These are phyloP conservation scores for Apiospora pterosperma DNA, from an alignment of 2,329 filamentous ascomycete genomes.

Conservation along the genomic window DNA sequence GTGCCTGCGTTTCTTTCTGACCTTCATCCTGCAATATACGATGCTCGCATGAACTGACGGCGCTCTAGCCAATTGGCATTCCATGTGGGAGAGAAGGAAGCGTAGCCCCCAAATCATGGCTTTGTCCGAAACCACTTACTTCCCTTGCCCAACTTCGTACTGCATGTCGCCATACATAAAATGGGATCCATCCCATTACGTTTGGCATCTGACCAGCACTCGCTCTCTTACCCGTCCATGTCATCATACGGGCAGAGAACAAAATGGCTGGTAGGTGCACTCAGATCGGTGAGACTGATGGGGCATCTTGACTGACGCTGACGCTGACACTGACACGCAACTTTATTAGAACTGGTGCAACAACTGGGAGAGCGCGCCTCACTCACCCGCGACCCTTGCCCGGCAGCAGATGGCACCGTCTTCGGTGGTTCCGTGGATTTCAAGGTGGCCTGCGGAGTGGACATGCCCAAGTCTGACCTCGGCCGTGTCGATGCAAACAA, in stretches of 20 bases:
- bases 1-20: no score
- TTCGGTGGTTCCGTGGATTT: neutral
- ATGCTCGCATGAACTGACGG: neutral
- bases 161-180: neutral
- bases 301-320: neutral
- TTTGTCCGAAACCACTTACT: neutral
- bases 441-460: neutral
- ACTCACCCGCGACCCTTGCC: neutral
- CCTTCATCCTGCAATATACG: neutral
- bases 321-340: neutral
- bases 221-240: neutral
- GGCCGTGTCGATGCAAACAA: neutral
- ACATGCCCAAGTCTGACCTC: neutral
- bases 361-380: neutral
- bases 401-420: neutral
- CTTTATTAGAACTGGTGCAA: neutral
- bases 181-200: neutral
- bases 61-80: neutral
- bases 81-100: neutral
- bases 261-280: neutral
- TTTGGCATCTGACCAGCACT: neutral
- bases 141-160: neutral
- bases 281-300: neutral
- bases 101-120: neutral
- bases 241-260: neutral